Percentiles rank a stretch among this genome's conserved stretches.
Evolutionary conservation across 2,329 filamentous ascomycete genomes (phyloP).

Genomic region (Alternaria panax): DNA sequence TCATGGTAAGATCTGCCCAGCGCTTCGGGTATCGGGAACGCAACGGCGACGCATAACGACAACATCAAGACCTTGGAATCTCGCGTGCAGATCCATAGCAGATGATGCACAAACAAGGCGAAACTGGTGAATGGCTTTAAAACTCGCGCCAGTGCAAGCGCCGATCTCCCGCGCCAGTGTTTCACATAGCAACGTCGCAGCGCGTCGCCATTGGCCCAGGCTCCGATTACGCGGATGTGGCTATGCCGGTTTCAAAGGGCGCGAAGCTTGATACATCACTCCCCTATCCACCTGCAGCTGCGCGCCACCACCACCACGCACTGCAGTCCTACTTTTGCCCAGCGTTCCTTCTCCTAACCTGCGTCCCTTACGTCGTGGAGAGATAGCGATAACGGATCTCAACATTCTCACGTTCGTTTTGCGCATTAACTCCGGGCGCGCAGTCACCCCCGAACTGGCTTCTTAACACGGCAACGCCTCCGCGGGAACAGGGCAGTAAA

Average conservation of each 20-base stretch:
- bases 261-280: slow-evolving; percentile 28
- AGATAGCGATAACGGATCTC: neutral
- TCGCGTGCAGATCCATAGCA: neutral
- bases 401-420: neutral
- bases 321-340: slow-evolving; percentile 4
- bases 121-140: slow-evolving; percentile 27
- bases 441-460: slow-evolving; percentile 1
- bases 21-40: neutral
- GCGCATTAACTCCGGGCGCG: neutral
- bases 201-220: slow-evolving; percentile 29
- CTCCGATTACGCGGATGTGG: slow-evolving; percentile 24
- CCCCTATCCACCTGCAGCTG: slow-evolving; percentile 17
- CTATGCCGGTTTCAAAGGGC: slow-evolving; percentile 39
- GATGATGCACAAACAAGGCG: slow-evolving; percentile 5
- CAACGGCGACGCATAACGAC: slow-evolving; percentile 1
- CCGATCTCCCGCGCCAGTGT: slow-evolving; percentile 38
- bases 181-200: slow-evolving; percentile 26
- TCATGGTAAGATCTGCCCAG: neutral
- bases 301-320: slow-evolving; percentile 9
- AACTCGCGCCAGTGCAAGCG: slow-evolving; percentile 16
- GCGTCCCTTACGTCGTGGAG: neutral
- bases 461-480: slow-evolving; percentile 7
- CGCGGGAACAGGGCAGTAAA: slow-evolving; percentile 4
- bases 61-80: neutral
- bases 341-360: slow-evolving; percentile 4